Evolutionary conservation across 768 basidiomycete species (phyloP).

Genomic region (Ephemerocybe angulata): DNA sequence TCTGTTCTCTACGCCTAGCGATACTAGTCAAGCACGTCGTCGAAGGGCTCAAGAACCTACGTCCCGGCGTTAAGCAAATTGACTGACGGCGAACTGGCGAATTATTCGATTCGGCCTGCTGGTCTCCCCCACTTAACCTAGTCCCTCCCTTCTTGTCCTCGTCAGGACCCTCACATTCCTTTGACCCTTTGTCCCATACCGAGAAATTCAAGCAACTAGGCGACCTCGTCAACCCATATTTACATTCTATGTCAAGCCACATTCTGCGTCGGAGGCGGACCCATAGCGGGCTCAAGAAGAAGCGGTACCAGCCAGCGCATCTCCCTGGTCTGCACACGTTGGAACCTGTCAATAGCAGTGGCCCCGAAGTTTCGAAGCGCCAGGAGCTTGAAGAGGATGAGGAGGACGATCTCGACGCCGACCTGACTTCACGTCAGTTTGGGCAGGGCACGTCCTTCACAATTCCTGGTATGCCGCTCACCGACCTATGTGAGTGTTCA

Average conservation of each 20-base stretch:
- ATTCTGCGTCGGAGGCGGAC: not conserved
- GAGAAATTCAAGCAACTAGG: not conserved
- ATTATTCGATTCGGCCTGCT: not conserved
- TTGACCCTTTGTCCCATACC: not conserved
- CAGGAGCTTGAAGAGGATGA: not conserved
- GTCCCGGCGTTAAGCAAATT: not conserved
- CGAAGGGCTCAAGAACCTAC: not conserved
- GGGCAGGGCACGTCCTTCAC: not conserved
- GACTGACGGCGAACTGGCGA: not conserved
- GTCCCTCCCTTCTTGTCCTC: constrained; percentile 2
- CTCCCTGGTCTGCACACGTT: not conserved
- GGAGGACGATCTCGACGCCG: no score
- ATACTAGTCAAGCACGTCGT: not conserved
- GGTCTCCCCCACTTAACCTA: not conserved
- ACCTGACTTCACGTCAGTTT: no score
- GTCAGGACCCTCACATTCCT: constrained; percentile 9
- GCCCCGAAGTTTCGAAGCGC: not conserved
- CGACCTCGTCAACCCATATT: not conserved
- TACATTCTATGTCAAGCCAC: not conserved
- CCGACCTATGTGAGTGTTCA: not conserved
- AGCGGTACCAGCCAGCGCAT: not conserved
- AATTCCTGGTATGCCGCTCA: not conserved
- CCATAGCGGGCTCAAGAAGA: constrained; percentile 2
- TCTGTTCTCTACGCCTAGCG: not conserved
- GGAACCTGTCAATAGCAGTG: not conserved